Evolutionary conservation across 169 alveolate genomes (phyloP).

Genomic region (Cryptosporidium andersoni): DNA sequence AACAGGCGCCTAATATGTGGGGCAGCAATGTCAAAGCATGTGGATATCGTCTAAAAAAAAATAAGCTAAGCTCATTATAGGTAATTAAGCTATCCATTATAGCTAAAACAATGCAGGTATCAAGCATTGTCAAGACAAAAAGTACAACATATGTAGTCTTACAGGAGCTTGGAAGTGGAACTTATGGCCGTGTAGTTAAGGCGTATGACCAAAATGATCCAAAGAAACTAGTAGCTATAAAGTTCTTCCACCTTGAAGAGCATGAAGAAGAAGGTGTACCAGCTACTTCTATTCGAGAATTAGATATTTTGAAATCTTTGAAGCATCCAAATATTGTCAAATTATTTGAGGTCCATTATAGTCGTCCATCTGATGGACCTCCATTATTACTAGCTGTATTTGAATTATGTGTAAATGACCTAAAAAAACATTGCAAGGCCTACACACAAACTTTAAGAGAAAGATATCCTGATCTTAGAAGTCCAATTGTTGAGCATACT

Average conservation of each 20-base stretch:
- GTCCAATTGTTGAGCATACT: conserved; percentile 66
- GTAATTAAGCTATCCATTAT: no score
- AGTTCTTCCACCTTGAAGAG: conserved; percentile 77
- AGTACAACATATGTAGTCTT: conserved; percentile 69
- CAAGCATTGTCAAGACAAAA: conserved; percentile 50
- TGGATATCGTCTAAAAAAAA: no score
- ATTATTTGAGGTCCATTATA: conserved; percentile 66
- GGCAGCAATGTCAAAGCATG: no score
- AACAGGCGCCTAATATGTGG: no score
- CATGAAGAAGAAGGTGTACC: conserved; percentile 88
- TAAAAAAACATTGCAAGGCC: conserved; percentile 44
- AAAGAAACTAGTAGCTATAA: conserved; percentile 80
- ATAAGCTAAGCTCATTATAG: no score
- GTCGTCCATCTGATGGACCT: conserved; percentile 59
- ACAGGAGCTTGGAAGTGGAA: conserved; percentile 80
- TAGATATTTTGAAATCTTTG: conserved; percentile 77
- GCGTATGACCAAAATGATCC: conserved; percentile 75
- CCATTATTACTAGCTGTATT: conserved; percentile 62
- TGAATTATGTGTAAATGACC: conserved; percentile 68
- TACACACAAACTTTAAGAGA: conserved; percentile 53
- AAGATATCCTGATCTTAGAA: conserved; percentile 61
- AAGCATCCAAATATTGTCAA: conserved; percentile 79
- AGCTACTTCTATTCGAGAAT: conserved; percentile 84
- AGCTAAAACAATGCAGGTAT: conserved; percentile 34
- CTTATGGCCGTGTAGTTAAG: conserved; percentile 82